Conservation (phyloP, 2,329 filamentous ascomycete species). For the Penicillium griseofulvum region DNA sequence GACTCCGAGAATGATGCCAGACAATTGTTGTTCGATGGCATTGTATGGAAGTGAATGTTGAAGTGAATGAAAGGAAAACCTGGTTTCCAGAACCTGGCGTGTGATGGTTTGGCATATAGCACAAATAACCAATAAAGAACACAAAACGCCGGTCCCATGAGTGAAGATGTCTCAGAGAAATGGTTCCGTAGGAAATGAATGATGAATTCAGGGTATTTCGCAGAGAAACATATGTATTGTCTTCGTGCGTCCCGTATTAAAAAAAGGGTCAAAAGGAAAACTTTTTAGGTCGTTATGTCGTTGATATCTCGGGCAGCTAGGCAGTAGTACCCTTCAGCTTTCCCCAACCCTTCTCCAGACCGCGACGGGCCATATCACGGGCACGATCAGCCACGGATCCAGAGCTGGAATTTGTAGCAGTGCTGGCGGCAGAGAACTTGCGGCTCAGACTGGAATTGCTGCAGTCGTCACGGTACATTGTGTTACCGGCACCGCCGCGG, state of each 20-base stretch:
- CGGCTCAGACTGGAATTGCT: slow-evolving; percentile 31
- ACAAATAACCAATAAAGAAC: slow-evolving; percentile 1
- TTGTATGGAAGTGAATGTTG: slow-evolving; percentile 3
- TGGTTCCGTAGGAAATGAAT: not conserved
- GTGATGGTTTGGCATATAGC: slow-evolving; percentile 2
- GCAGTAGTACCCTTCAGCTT: slow-evolving; percentile 39
- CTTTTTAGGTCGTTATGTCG: slow-evolving; percentile 22
- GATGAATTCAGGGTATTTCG: too few species aligned
- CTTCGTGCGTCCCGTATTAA: not conserved
- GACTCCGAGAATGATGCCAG: slow-evolving; percentile 10
- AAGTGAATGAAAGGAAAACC: not conserved
- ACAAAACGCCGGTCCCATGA: slow-evolving; percentile 15
- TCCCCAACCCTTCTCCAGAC: slow-evolving; percentile 42
- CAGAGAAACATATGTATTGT: too few species aligned
- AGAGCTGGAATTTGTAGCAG: slow-evolving; percentile 36
- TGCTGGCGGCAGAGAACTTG: slow-evolving; percentile 38
- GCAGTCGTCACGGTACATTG: slow-evolving; percentile 31
- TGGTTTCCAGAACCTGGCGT: slow-evolving; percentile 8
- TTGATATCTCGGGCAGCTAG: slow-evolving; percentile 15
- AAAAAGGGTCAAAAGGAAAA: slow-evolving; percentile 1
- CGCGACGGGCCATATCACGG: slow-evolving; percentile 36
- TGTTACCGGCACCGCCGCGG: slow-evolving; percentile 60
- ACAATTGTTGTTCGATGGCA: slow-evolving; percentile 10
- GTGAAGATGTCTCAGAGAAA: slow-evolving; percentile 5
- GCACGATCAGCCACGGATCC: slow-evolving; percentile 36